These are phyloP conservation scores for Xerocomus spinulosus DNA, from an alignment of 768 basidiomycete genomes.

Conservation along the genomic window DNA sequence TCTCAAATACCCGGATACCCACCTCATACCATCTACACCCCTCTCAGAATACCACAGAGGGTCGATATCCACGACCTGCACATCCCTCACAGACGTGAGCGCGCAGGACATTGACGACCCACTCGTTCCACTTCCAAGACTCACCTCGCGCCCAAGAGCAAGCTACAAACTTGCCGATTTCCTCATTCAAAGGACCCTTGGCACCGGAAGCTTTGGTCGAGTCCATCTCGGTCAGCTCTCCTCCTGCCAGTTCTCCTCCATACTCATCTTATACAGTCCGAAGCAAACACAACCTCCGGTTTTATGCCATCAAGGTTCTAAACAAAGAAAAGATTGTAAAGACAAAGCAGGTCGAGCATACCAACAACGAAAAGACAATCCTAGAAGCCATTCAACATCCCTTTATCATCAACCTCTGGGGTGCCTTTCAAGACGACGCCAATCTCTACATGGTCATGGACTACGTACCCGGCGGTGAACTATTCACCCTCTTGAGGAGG, in stretches of 20 bases:
- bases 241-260: background rate
- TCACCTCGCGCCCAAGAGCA: constrained; percentile 51
- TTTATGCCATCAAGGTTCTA: constrained; percentile 93
- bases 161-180: constrained; percentile 74
- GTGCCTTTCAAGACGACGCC: constrained; percentile 83
- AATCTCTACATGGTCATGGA: constrained; percentile 99
- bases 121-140: constrained; percentile 30
- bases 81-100: constrained; percentile 52
- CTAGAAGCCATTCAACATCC: constrained; percentile 83
- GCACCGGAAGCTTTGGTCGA: constrained; percentile 97
- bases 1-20: constrained; percentile 9
- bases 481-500: constrained; percentile 88
- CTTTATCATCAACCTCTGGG: constrained; percentile 96
- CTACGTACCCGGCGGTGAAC: constrained; percentile 93
- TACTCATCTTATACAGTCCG: constrained; percentile 51
- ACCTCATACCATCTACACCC: constrained; percentile 3
- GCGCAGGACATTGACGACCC: constrained; percentile 36
- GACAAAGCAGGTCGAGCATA: constrained; percentile 95
- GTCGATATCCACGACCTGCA: constrained; percentile 64
- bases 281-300: constrained; percentile 91
- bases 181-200: constrained; percentile 75
- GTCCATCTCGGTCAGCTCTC: constrained; percentile 70
- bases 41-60: constrained; percentile 51
- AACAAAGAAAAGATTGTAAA: constrained; percentile 89
- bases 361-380: constrained; percentile 90